Conservation (phyloP, 768 basidiomycete genomes). For the Termitomyces sp. region DNA sequence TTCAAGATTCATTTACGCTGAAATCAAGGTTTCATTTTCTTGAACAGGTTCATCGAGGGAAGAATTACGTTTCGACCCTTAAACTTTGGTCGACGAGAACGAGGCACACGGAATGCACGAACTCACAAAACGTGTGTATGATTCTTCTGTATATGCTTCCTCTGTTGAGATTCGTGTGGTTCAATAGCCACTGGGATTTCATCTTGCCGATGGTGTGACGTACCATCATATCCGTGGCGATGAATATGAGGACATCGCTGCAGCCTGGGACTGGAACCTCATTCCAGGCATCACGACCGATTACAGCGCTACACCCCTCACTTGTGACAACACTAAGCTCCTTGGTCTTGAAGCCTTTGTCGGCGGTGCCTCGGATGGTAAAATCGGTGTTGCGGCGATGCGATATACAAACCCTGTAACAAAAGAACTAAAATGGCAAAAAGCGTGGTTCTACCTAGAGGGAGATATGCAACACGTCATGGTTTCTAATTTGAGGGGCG, state of each 20-base stretch:
- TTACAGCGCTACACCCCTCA: slow-evolving; percentile 50
- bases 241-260: slow-evolving; percentile 72
- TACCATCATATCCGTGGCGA: slow-evolving; percentile 60
- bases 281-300: slow-evolving; percentile 70
- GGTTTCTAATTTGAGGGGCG: slow-evolving; percentile 44
- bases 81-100: slow-evolving; percentile 62
- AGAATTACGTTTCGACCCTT: slow-evolving; percentile 52
- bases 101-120: slow-evolving; percentile 57
- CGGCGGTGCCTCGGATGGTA: slow-evolving; percentile 59
- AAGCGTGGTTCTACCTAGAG: slow-evolving; percentile 71
- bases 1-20: background rate
- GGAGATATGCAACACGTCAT: slow-evolving; percentile 60
- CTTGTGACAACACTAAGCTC: slow-evolving; percentile 35
- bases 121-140: slow-evolving; percentile 48
- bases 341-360: slow-evolving; percentile 55
- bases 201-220: slow-evolving; percentile 59
- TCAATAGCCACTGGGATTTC: slow-evolving; percentile 57
- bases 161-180: background rate
- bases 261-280: slow-evolving; percentile 74
- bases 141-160: background rate
- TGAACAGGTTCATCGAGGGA: slow-evolving; percentile 54
- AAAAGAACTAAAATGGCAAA: slow-evolving; percentile 51
- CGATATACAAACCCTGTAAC: slow-evolving; percentile 63
- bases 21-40: background rate
- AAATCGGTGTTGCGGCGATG: slow-evolving; percentile 57